Evolutionary conservation across 2,329 filamentous ascomycete genomes (phyloP), one percentile per base, ranked within the genome.

Genomic region (Aspergillus ochraceus): DNA sequence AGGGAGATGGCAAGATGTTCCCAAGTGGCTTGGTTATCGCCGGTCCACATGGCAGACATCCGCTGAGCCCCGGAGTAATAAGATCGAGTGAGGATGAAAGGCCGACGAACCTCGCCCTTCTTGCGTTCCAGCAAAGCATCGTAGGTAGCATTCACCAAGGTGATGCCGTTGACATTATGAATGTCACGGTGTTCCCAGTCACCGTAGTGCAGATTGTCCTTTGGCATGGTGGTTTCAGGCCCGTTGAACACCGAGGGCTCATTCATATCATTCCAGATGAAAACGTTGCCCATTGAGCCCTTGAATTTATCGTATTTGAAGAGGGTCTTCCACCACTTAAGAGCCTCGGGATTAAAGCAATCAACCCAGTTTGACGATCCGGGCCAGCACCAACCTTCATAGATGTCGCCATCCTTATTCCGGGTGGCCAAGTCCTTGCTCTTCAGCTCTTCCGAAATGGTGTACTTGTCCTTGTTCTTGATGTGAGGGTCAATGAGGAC

Each of bases 251-350:
- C 95, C 0, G 95, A 98, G 0, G 95, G 95, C 79, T 99, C 95
- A 73, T 97, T 98, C 95, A 99, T 99, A 75, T 99, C 95, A 75
- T 99, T 99, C 95, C 95, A 99, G 69, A 99, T 87, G 77, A 92
- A 97, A 0, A 91, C 89, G 75, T 98, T 99, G 64, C 88, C 83
- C 68, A 89, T 84, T 1, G 92, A 92, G 52, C 92, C 93, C 76
- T 91, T 91, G 83, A 97, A 99, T 46, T 80, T 85, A 72, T 91
- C 88, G 66, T 96, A 98, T 70, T 90, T 89, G 84, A 96, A 98
- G 11, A 98, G 84, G 2, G 83, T 79, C 67, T 87, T 90, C 94
- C 95, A 99, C 95, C 95, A 99, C 62, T 90, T 86, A 56, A 90
- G 86, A 6, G 92, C 91, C 56, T 89, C 89, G n/a, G 94, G 93